These are phyloP conservation scores for Pseudozyma sp. DNA, from an alignment of 1,284 basidiomycete genomes.

Conservation along the genomic window DNA sequence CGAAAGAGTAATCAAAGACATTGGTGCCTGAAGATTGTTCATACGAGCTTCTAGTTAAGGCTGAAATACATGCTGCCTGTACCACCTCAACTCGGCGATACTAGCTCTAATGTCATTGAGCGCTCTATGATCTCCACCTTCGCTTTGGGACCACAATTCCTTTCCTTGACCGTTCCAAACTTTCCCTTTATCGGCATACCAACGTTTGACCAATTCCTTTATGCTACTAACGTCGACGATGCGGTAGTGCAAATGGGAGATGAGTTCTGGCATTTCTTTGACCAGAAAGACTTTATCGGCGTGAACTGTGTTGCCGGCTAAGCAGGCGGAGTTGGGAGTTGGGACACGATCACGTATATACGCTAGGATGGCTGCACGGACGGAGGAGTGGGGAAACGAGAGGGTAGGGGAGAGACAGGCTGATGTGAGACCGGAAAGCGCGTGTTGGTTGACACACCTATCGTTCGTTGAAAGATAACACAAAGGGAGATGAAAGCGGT, in stretches of 20 bases:
- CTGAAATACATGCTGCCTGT: slow-evolving; percentile 60
- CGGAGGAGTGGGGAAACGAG: slow-evolving; percentile 68
- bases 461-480: not conserved
- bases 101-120: slow-evolving; percentile 81
- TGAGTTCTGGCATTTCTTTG: slow-evolving; percentile 78
- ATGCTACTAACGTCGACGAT: slow-evolving; percentile 74
- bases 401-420: slow-evolving; percentile 39
- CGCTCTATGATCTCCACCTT: slow-evolving; percentile 72
- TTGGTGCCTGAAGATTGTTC: not conserved
- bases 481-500: not conserved
- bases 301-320: slow-evolving; percentile 85
- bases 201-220: slow-evolving; percentile 82
- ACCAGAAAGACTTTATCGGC: slow-evolving; percentile 79
- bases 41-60: not conserved
- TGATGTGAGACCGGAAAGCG: slow-evolving; percentile 46
- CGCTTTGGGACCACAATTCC: not conserved
- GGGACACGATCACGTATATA: slow-evolving; percentile 72
- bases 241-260: slow-evolving; percentile 71
- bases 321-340: slow-evolving; percentile 73
- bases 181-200: slow-evolving; percentile 75
- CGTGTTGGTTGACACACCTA: slow-evolving; percentile 53
- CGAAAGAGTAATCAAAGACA: not conserved
- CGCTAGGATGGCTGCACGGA: slow-evolving; percentile 69
- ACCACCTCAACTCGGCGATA: slow-evolving; percentile 74
- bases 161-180: slow-evolving; percentile 18